Base-by-base conservation (phyloP, 2,329 filamentous ascomycete genomes). In the Grosmannia huntii region DNA sequence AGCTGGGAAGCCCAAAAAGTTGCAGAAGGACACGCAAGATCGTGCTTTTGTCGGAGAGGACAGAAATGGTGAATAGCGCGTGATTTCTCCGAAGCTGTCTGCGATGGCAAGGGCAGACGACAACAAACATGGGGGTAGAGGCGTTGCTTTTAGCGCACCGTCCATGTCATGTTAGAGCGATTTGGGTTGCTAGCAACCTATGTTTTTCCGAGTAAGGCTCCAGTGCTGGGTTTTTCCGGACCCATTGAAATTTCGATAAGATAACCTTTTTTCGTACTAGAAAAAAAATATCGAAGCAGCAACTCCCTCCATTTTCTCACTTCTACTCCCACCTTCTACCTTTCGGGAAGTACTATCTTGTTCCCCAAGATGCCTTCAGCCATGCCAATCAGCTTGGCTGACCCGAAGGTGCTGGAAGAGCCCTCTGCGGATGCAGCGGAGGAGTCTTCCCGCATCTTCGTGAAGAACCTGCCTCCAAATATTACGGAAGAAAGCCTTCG, bases 401-500 rank as follows among this genome's bases (percentile, higher is more conserved):
- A 23, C 10, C 16, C 48, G 23, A 33, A 31, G 23, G 52, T 19
- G 16, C 11, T 46, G 19, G 10, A 23, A 3, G 44, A 57, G 61
- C 9, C 46, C 2, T 23, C 56, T 11, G 14, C 55, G 16, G 41
- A 44, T 7, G 38, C n/a, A 7, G 21, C 16, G 44, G 62, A 64
- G 71, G 76, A 76, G 64, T 78, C 79, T 71, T 94, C 89, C 70
- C 84, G 80, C 63, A 77, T 87, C 54, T 87, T 95, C 75, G 75
- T 97, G 81, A 79, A 87, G 81, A 79, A 91, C 61, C 77, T 99
- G 60, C 94, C 94, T 53, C 90, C 90, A 38, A 88, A 82, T 58
- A 86, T 96, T 66, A 86, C 84, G 14, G 90, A 95, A 72, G 84
- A 86, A 57, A 88, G 95, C 64, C 87, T 97, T 69, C 85, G 84